Base-by-base conservation (phyloP, 2,329 filamentous ascomycete genomes). In the Aspergillus uvarum region DNA sequence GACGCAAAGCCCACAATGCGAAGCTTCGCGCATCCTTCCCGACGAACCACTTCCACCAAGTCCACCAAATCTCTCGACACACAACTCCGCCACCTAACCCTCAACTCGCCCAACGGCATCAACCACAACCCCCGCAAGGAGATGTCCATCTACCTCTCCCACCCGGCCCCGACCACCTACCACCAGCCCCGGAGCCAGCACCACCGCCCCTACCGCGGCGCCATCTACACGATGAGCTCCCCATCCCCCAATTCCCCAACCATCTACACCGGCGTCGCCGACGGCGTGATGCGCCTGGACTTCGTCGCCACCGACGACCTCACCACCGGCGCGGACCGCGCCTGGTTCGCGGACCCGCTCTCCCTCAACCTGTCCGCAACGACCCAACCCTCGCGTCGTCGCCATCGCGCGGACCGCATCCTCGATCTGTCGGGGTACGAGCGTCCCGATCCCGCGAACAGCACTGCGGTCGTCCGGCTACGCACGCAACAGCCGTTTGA, bases 241-340 rank as follows among this genome's bases (percentile, higher is more conserved):
- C 79, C 79, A 3, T 81, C 78, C 3, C 71, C 76, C 8, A 72
- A 75, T 32, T 81, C 79, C 0, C 73, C 77, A 24, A 80, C 78
- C 4, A 65, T 81, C n/a, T 81, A 79, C 60, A 74, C 77, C 11
- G 79, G 79, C 2, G 67, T 81, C 14, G 74, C 76, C 32, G 74
- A 78, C 42, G 74, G 76, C 24, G 68, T 81, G 5, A 62, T 79
- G 24, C 75, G 76, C 8, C 69, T 81, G 2, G 78, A 81, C 59
- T 78, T 81, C 61, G 70, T 72, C 2, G 77, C 76, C 0, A 79
- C 76, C 2, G 78, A 80, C 59, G 79, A 81, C 54, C 58, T 79
- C 21, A 65, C 68, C 21, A 65, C 67, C 4, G 71, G 72, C 5
- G 62, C 70, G 3, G 53, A 61, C 24, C 61, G 66, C 19, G 57